These are phyloP conservation scores for Epichloe scottii DNA, from an alignment of 2,329 filamentous ascomycete genomes.

Conservation along the genomic window DNA sequence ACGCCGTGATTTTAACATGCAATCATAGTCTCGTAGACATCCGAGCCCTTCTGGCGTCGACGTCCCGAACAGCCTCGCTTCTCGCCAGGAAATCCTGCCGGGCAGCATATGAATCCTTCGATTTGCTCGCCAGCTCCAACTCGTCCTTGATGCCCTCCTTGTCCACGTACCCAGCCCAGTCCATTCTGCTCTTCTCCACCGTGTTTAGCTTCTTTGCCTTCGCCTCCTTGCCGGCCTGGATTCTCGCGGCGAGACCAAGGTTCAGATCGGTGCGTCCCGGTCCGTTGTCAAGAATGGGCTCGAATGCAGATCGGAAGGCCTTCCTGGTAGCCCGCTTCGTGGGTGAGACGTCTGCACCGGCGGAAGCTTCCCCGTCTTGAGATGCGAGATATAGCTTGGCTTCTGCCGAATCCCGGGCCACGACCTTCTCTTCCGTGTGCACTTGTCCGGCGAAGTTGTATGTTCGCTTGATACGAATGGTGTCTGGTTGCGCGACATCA, in stretches of 20 bases:
- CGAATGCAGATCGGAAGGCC: constrained; percentile 50
- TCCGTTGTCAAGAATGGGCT: constrained; percentile 36
- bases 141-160: constrained; percentile 60
- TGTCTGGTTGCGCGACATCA: constrained; percentile 12
- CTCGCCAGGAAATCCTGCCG: constrained; percentile 53
- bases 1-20: neutral
- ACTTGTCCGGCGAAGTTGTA: constrained; percentile 66
- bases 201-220: constrained; percentile 55
- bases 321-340: constrained; percentile 36
- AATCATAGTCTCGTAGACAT: constrained; percentile 25
- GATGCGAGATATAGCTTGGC: constrained; percentile 51
- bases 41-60: constrained; percentile 44
- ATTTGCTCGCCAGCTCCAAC: constrained; percentile 49
- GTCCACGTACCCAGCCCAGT: constrained; percentile 61
- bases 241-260: constrained; percentile 38
- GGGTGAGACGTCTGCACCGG: constrained; percentile 15
- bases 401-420: constrained; percentile 52
- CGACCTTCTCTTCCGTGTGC: constrained; percentile 59
- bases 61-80: constrained; percentile 49
- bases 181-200: constrained; percentile 60
- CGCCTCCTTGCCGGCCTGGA: constrained; percentile 34
- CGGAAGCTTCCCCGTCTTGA: constrained; percentile 21
- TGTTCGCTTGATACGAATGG: constrained; percentile 55
- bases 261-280: constrained; percentile 42
- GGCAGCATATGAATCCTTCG: constrained; percentile 49